phyloP scores from a whole-genome alignment of 352 stramenopile species.

The Pythium plurisporium region DNA sequence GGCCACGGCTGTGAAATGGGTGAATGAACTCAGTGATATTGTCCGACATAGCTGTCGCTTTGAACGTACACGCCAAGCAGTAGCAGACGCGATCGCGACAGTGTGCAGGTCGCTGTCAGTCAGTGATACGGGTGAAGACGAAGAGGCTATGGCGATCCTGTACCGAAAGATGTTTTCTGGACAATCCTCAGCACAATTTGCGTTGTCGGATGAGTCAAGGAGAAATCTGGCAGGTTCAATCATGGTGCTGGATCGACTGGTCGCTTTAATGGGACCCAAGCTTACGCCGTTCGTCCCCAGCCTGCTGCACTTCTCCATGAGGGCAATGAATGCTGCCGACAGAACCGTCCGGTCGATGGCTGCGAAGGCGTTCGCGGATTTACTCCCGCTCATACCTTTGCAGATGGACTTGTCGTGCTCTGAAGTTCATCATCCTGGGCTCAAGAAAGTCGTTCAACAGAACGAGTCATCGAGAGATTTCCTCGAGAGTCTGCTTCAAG shows the following conservation, averaged over 20 bases:
- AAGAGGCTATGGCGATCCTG: slow-evolving; percentile 28
- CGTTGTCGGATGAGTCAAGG: neutral
- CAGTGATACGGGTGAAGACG: neutral
- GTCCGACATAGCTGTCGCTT: slow-evolving; percentile 22
- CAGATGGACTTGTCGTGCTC: slow-evolving; percentile 57
- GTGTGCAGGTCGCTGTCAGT: slow-evolving; percentile 17
- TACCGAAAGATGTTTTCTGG: slow-evolving; percentile 43
- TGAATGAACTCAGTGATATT: slow-evolving; percentile 30
- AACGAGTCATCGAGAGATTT: slow-evolving; percentile 68
- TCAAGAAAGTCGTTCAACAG: slow-evolving; percentile 27
- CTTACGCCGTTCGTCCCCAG: slow-evolving; percentile 62
- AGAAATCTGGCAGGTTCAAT: slow-evolving; percentile 33
- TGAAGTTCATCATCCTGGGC: slow-evolving; percentile 1
- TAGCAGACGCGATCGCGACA: slow-evolving; percentile 41
- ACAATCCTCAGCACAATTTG: neutral
- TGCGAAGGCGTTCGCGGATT: slow-evolving; percentile 59
- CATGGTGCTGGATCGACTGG: slow-evolving; percentile 55
- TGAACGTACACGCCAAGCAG: slow-evolving; percentile 22
- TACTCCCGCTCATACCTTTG: slow-evolving; percentile 66
- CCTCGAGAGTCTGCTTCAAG: slow-evolving; percentile 53
- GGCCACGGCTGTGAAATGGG: slow-evolving; percentile 38
- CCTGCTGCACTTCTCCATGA: slow-evolving; percentile 67
- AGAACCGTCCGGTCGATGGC: slow-evolving; percentile 39
- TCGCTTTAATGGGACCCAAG: slow-evolving; percentile 25
- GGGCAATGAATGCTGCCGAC: slow-evolving; percentile 48